phyloP scores from a whole-genome alignment of 2,329 filamentous ascomycete genomes.

The Knufia petricola region DNA sequence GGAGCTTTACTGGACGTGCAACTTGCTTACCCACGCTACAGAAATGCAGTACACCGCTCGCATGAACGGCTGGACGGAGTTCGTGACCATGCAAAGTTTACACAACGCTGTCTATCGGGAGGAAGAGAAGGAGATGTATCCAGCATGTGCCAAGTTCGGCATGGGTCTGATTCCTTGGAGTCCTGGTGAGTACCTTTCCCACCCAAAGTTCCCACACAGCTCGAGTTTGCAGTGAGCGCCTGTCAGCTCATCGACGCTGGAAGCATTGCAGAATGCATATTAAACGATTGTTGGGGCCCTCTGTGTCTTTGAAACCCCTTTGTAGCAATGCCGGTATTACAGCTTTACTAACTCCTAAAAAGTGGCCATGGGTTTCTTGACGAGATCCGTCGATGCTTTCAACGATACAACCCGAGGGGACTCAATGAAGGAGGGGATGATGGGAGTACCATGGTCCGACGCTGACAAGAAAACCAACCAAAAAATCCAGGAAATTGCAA shows the following conservation, averaged over 20 bases:
- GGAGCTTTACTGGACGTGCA: no score
- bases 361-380: conserved; percentile 23
- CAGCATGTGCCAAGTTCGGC: conserved; percentile 39
- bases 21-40: no score
- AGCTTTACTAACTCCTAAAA: no score
- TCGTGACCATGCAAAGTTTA: conserved; percentile 51
- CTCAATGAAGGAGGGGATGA: conserved; percentile 11
- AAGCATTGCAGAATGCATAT: no score
- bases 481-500: conserved; percentile 37
- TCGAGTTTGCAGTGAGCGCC: no score
- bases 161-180: conserved; percentile 37
- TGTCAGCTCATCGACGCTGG: no score
- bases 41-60: conserved; percentile 34
- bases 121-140: conserved; percentile 46
- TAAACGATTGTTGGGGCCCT: no score
- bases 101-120: conserved; percentile 51
- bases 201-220: no score
- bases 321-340: no score
- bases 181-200: no score
- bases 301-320: no score
- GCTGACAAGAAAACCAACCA: conserved; percentile 34
- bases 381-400: conserved; percentile 22
- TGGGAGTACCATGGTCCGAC: conserved; percentile 19
- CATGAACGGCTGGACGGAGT: conserved; percentile 50
- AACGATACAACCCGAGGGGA: conserved; percentile 19